phyloP scores from a whole-genome alignment of 768 basidiomycete genomes.

The Russula sp. region DNA sequence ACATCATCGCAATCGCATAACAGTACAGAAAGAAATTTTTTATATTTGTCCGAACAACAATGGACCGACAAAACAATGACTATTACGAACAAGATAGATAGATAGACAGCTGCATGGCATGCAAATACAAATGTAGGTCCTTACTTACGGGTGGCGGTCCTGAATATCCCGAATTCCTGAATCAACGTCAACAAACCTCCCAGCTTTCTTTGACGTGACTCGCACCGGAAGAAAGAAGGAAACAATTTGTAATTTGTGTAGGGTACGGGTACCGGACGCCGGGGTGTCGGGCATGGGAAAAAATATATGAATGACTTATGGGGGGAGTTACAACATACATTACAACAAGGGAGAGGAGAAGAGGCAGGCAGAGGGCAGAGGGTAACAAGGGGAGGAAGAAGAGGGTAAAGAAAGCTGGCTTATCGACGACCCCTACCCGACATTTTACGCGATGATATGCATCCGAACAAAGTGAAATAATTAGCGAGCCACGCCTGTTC shows the following conservation, averaged over 20 bases:
- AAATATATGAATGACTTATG: background rate
- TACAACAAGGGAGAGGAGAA: background rate
- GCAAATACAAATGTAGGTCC: no score
- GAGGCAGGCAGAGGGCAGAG: background rate
- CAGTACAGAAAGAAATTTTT: no score
- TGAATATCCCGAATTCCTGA: no score
- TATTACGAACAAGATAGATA: no score
- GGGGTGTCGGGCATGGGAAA: slow-evolving; percentile 20
- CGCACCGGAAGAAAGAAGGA: slow-evolving; percentile 7
- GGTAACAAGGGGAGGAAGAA: background rate
- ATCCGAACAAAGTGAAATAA: background rate
- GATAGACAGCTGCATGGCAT: no score
- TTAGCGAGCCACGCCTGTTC: slow-evolving; percentile 2
- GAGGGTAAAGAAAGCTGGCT: slow-evolving; percentile 2
- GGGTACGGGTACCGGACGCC: slow-evolving; percentile 9
- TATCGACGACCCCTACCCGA: slow-evolving; percentile 5
- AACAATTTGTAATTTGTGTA: background rate
- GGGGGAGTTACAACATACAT: no score
- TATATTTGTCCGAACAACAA: no score
- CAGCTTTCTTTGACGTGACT: background rate
- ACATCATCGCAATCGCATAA: no score
- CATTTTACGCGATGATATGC: background rate
- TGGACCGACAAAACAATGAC: no score
- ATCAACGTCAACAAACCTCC: no score
- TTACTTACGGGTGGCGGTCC: no score